Conservation (phyloP, 2,329 filamentous ascomycete genomes). For the Botrytis medusae region DNA sequence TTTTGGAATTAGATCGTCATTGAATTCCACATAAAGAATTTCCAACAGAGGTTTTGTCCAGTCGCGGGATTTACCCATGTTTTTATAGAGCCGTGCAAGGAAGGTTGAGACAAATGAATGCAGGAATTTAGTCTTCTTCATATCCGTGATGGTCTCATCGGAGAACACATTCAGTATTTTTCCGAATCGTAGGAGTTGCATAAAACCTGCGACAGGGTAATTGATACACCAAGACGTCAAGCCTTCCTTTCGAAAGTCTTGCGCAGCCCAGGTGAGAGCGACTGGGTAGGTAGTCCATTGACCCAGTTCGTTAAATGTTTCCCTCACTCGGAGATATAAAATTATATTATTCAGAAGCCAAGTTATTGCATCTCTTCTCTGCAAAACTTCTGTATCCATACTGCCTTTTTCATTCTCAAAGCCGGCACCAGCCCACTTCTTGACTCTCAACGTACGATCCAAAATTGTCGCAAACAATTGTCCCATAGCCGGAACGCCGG, state of each 20-base stretch:
- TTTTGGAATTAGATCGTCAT: neutral
- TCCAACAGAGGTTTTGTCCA: neutral
- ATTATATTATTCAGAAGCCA: neutral
- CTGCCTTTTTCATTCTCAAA: neutral
- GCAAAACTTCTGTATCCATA: neutral
- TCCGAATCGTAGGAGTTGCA: neutral
- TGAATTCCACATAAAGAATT: neutral
- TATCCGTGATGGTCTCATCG: neutral
- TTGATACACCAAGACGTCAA: conserved; percentile 2
- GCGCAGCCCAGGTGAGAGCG: neutral
- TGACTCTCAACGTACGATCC: neutral
- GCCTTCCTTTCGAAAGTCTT: neutral
- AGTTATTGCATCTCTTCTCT: neutral
- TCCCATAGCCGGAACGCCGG: neutral
- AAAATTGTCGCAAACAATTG: neutral
- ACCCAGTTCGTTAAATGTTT: neutral
- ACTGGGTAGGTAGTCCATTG: neutral
- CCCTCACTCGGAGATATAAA: neutral
- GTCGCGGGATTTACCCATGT: neutral
- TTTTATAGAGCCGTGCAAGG: neutral
- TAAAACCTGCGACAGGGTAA: neutral
- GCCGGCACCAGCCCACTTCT: neutral
- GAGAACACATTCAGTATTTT: neutral
- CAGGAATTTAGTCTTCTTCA: neutral
- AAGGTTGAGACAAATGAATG: neutral